These are phyloP conservation scores for Perkinsus chesapeaki DNA, from an alignment of 169 alveolate genomes.

Conservation along the genomic window DNA sequence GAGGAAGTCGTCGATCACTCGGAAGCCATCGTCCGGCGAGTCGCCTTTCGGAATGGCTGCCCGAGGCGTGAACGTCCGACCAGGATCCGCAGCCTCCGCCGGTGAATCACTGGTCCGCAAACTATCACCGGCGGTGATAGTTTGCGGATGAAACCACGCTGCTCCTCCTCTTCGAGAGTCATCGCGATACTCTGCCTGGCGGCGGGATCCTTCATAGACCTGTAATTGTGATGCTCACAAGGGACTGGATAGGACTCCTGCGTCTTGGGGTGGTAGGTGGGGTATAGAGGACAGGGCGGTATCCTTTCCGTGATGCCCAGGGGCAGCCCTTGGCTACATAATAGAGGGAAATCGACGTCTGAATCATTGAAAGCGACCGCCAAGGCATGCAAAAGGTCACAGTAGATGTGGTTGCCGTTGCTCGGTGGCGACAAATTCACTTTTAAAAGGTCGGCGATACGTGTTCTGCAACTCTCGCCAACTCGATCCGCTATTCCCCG, in stretches of 20 bases:
- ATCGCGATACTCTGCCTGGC: neutral
- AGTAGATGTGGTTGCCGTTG: neutral
- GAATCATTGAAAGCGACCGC: neutral
- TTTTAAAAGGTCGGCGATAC: neutral
- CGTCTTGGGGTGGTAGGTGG: neutral
- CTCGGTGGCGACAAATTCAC: neutral
- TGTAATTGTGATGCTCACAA: neutral
- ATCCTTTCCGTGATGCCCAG: neutral
- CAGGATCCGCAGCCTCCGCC: neutral
- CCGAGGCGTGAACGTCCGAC: neutral
- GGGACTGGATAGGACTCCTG: neutral
- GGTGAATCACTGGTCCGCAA: too few species aligned
- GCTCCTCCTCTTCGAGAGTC: neutral
- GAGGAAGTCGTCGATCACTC: neutral
- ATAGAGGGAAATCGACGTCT: neutral
- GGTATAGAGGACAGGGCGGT: neutral
- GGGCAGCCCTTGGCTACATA: neutral
- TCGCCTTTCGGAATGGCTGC: neutral
- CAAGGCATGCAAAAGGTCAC: neutral
- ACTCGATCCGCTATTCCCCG: neutral
- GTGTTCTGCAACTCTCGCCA: neutral
- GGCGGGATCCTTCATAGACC: neutral
- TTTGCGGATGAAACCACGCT: neutral
- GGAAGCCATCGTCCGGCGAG: neutral
- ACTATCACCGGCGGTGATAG: too few species aligned